Evolutionary conservation across 164 flowering plant species (phyloP), one percentile per base, ranked within the genome.

Genomic region (Stephania yunnanensis): DNA sequence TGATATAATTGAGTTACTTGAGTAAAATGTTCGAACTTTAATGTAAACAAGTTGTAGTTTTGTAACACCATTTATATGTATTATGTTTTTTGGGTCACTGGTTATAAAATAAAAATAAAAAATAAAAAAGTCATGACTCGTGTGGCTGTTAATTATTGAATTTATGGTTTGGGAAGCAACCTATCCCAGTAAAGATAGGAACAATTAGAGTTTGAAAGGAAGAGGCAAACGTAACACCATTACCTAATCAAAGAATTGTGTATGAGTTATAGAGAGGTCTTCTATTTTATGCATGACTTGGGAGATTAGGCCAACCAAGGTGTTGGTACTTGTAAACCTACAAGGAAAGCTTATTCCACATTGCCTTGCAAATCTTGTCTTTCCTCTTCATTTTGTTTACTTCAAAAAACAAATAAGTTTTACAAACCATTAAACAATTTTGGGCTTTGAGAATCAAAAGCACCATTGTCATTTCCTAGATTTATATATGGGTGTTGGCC

Each of bases 181-280:
- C 55, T 15, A 50, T 8, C 55, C 55, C 3, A 15, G 1, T 50
- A 50, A 50, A 50, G 55, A 50, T 74, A 9, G 46, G 76, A 74
- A 68, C 71, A 74, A 67, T 68, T 68, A 31, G 48, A 25, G 65
- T 74, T 52, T 68, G 76, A 74, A 68, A 48, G 68, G 29, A 30
- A 66, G 45, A 42, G 76, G 55, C 64, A 74, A 74, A 50, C 13
- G 7, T 17, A 30, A 74, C 31, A 61, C 66, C 66, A 19, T 20
- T 71, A 50, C 4, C 52, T 13, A 71, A 71, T n/a, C 44, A 52
- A 71, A 20, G 64, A 71, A 71, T 7, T 25, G 44, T 11, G 42
- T 3, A 25, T 15, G 44, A 66, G 11, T 12, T 30, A 66, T 5
- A 6, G 25, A 19, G 7, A 29, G n/a, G 22, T 61, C 25, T 20